Conservation (phyloP, 352 stramenopile species). For the Stramenopiles sp. region DNA sequence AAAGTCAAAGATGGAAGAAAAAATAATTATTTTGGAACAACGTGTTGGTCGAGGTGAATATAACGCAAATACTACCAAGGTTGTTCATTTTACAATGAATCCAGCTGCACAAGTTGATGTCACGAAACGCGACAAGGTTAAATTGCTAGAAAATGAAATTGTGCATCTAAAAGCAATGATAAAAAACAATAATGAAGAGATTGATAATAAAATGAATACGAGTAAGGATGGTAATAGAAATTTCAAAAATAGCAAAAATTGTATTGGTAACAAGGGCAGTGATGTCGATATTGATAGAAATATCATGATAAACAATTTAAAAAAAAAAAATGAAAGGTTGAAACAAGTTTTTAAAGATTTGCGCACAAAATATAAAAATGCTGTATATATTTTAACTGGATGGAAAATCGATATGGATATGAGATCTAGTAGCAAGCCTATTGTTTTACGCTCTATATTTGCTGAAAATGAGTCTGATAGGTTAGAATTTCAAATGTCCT, state of each 20-base stretch:
- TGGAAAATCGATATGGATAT: constrained; percentile 62
- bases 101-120: constrained; percentile 45
- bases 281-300: too few relatives aligned
- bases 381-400: constrained; percentile 57
- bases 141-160: too few relatives aligned
- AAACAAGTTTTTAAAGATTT: constrained; percentile 60
- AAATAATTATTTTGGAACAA: constrained; percentile 40
- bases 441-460: constrained; percentile 51
- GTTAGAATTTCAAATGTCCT: constrained; percentile 52
- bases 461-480: constrained; percentile 54
- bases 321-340: constrained; percentile 54
- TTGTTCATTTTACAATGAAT: constrained; percentile 57
- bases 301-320: constrained; percentile 52
- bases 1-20: constrained; percentile 38
- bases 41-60: constrained; percentile 44
- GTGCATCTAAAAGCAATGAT: too few relatives aligned
- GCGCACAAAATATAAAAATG: constrained; percentile 61
- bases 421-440: constrained; percentile 42
- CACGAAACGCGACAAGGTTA: too few relatives aligned
- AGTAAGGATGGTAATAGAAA: too few relatives aligned
- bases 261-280: too few relatives aligned
- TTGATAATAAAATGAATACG: too few relatives aligned
- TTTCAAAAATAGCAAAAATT: too few relatives aligned
- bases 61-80: constrained; percentile 51
- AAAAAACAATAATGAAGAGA: too few relatives aligned